Evolutionary conservation across 768 basidiomycete species (phyloP).

Genomic region (Albatrellus ellisii): DNA sequence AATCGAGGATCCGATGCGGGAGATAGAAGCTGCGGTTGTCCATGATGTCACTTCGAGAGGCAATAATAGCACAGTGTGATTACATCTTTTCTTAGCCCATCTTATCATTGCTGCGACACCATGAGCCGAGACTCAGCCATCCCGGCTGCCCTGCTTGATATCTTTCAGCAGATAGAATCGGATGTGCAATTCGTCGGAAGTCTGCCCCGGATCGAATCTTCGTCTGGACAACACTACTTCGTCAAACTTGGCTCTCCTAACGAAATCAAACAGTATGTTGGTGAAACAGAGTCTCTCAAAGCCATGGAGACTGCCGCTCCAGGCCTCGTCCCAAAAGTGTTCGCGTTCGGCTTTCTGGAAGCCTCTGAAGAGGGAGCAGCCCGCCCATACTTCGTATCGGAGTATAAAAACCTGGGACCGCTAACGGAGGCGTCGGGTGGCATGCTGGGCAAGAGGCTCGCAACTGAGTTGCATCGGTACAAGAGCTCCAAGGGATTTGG

Average conservation of each 20-base stretch:
- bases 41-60: too few relatives aligned
- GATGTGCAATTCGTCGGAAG: slow-evolving; percentile 31
- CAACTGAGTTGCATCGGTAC: slow-evolving; percentile 49
- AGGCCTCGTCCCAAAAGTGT: slow-evolving; percentile 44
- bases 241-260: slow-evolving; percentile 39
- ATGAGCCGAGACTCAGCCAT: slow-evolving; percentile 8
- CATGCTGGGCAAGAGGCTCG: slow-evolving; percentile 45
- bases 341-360: slow-evolving; percentile 32
- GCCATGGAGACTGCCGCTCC: slow-evolving; percentile 54
- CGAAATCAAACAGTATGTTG: slow-evolving; percentile 52
- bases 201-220: slow-evolving; percentile 38
- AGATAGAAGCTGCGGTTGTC: too few relatives aligned
- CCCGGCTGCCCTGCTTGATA: slow-evolving; percentile 24
- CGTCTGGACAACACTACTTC: slow-evolving; percentile 45
- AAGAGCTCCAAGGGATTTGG: slow-evolving; percentile 48
- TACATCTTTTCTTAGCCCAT: too few relatives aligned
- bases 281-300: slow-evolving; percentile 57
- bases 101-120: slow-evolving; percentile 1
- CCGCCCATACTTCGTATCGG: slow-evolving; percentile 55
- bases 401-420: slow-evolving; percentile 48
- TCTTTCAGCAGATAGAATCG: slow-evolving; percentile 38
- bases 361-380: slow-evolving; percentile 20
- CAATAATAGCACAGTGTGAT: too few relatives aligned
- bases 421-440: slow-evolving; percentile 34
- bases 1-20: too few relatives aligned